Base-by-base conservation (phyloP, 2,329 filamentous ascomycete genomes). In the Beauveria medogensis region DNA sequence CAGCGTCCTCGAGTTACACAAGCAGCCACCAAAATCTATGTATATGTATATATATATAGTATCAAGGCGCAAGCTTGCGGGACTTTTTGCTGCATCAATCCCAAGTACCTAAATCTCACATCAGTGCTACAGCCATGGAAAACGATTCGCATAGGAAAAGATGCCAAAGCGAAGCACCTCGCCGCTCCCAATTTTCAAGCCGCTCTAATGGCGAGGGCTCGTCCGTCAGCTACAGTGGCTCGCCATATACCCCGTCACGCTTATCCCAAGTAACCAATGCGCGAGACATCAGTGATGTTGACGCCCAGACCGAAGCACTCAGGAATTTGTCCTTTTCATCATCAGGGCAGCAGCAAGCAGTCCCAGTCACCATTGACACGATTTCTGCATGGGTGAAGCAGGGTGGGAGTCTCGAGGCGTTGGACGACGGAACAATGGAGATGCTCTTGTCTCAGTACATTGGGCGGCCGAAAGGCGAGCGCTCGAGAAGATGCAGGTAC, bases 1-100 rank as follows among this genome's bases (percentile, higher is more conserved):
- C 50, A 54, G 50, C 40, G 40, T 41, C n/a, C 20, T 22, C n/a
- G 50, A 40, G 57, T 59, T 43, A 54, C 57, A 59, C 57, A 59
- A 16, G n/a, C 47, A 52, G 56, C 47, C 47, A 46, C 37, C 16
- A 22, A 22, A 47, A 47, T 14, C 52, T 22, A 22, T 22, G 2
- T 26, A 3, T 14, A 16, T 26, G 6, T 24, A 24, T 57, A 50
- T 20, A 22, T n/a, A 12, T 22, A 18, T 48, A 58, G 50, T 47
- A 59, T 18, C n/a, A 44, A 40, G 48, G 24, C 14, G 47, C 56
- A 52, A 28, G 48, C 26, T 53, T 46, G 48, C 57, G 20, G 28
- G 48, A 47, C 41, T n/a, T 20, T 18, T 43, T 16, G 3, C 26
- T 47, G 41, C 50, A 10, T 7, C 40, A 10, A 26, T 14, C 20